A percentile compares a stretch with the other conserved stretches of the same genome.
Conservation (phyloP, 2,329 filamentous ascomycete genomes). For the Pestalotiopsis sp. region DNA sequence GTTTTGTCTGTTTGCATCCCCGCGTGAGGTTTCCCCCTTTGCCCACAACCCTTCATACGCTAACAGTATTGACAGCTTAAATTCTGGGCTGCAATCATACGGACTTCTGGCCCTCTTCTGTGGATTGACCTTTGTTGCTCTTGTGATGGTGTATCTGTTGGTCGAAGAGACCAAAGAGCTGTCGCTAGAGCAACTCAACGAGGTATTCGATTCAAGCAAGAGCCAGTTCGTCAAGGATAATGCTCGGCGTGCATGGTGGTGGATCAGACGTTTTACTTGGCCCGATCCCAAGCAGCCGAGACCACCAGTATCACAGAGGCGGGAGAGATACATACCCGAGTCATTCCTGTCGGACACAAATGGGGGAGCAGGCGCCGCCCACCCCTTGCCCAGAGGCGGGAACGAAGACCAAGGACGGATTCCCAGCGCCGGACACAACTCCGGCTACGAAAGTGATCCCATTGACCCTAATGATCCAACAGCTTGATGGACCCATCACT, state of each 20-base stretch:
- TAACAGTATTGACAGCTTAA: background rate
- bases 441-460: too few species aligned
- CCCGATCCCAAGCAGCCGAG: background rate
- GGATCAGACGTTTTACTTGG: background rate
- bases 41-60: background rate
- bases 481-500: too few species aligned
- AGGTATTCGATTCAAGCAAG: background rate
- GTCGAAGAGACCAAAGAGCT: conserved; percentile 3
- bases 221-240: background rate
- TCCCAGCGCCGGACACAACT: too few species aligned
- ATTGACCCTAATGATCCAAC: too few species aligned
- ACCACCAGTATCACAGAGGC: background rate
- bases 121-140: conserved; percentile 23
- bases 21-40: background rate
- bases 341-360: too few species aligned
- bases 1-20: background rate
- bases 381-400: too few species aligned
- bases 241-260: background rate
- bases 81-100: background rate
- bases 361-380: too few species aligned
- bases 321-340: too few species aligned
- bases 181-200: background rate
- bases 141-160: conserved; percentile 19
- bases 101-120: background rate
- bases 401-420: too few species aligned